Evolutionary conservation across 768 basidiomycete species (phyloP).

Genomic region (Rhodotorula paludigena): DNA sequence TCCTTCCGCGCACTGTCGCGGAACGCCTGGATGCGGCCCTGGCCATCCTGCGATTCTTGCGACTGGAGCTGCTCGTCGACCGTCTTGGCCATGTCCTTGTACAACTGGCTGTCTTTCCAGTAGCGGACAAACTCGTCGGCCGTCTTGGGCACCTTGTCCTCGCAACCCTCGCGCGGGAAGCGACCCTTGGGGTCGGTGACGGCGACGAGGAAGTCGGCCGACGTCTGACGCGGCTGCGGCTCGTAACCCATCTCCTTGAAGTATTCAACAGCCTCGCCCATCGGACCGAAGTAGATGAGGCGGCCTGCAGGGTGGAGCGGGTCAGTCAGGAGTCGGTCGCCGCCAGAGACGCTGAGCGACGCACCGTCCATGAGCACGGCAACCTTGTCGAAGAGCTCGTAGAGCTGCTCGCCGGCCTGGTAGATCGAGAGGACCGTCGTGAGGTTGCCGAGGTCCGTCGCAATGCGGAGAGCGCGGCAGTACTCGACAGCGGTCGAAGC

Average conservation of each 20-base stretch:
- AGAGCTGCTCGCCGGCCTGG: conserved; percentile 64
- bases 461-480: conserved; percentile 65
- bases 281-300: conserved; percentile 70
- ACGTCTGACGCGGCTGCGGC: conserved; percentile 46
- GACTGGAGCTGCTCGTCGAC: conserved; percentile 44
- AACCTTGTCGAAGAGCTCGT: conserved; percentile 70
- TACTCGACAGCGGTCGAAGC: conserved; percentile 79
- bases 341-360: conserved; percentile 70
- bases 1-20: conserved; percentile 46
- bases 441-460: conserved; percentile 67
- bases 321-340: conserved; percentile 49
- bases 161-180: conserved; percentile 44
- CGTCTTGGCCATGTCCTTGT: conserved; percentile 43
- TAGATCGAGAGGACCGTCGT: conserved; percentile 46
- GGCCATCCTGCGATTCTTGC: conserved; percentile 43
- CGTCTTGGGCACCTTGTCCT: conserved; percentile 50
- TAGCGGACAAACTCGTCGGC: conserved; percentile 50
- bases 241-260: conserved; percentile 62
- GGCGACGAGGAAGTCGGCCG: conserved; percentile 48
- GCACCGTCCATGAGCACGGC: conserved; percentile 72
- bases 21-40: conserved; percentile 45
- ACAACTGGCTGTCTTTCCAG: conserved; percentile 50
- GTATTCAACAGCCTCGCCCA: conserved; percentile 61
- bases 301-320: conserved; percentile 56
- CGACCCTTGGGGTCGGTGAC: conserved; percentile 67